Evolutionary conservation across 2,329 filamentous ascomycete species (phyloP).

Genomic region (Alternaria hordeiaustralica): DNA sequence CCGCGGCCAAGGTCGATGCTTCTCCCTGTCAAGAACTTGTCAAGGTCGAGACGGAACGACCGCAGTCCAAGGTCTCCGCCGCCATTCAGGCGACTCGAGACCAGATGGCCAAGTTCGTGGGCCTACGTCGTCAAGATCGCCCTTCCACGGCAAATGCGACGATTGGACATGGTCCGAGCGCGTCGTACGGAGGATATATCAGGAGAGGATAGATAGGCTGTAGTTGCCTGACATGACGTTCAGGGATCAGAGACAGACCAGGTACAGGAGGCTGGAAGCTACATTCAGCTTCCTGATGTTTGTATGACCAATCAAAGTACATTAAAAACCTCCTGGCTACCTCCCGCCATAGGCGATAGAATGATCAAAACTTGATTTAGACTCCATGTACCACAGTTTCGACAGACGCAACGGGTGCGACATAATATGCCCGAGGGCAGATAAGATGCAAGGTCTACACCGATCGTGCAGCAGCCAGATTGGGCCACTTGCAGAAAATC

Average conservation of each 20-base stretch:
- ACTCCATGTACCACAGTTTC: background rate
- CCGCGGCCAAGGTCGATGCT: background rate
- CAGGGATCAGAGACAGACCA: background rate
- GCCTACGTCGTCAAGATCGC: background rate
- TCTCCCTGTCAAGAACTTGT: rapidly evolving
- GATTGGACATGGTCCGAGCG: background rate
- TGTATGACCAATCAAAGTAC: background rate
- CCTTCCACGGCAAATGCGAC: background rate
- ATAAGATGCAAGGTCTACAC: background rate
- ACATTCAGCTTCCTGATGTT: background rate
- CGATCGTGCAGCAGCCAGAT: conserved; percentile 3
- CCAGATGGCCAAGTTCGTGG: background rate
- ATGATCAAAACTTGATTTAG: background rate
- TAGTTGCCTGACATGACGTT: background rate
- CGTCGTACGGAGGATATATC: background rate
- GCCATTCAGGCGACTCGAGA: background rate
- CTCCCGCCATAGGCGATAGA: background rate
- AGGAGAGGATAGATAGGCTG: background rate
- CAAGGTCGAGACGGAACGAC: background rate
- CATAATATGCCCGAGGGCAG: background rate
- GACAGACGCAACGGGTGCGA: background rate
- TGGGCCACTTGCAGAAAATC: conserved; percentile 3
- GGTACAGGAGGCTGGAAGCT: too few relatives aligned
- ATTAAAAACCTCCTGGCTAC: background rate
- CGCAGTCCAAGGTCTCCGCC: background rate